These are phyloP conservation scores for Zymoseptoria tritici DNA, from an alignment of 2,329 filamentous ascomycete genomes.

Conservation along the genomic window DNA sequence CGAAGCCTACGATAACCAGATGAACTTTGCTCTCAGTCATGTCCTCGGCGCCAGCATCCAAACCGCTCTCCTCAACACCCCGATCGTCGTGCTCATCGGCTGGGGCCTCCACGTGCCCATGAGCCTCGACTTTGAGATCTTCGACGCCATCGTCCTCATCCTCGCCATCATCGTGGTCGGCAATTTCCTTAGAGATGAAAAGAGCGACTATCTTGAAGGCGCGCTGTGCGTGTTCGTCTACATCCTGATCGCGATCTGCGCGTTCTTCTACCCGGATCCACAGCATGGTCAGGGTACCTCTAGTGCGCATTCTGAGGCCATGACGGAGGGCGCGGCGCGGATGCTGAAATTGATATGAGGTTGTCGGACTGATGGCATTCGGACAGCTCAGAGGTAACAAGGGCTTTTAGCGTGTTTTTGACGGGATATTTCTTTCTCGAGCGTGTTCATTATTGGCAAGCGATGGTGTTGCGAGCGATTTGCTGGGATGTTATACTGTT, in stretches of 20 bases:
- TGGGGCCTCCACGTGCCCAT: conserved; percentile 66
- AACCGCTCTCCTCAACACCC: conserved; percentile 81
- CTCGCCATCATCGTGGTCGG: conserved; percentile 63
- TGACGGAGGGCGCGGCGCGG: background rate
- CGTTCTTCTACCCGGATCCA: conserved; percentile 55
- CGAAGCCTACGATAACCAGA: conserved; percentile 71
- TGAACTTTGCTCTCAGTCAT: conserved; percentile 75
- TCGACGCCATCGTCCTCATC: conserved; percentile 75
- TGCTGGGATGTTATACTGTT: background rate
- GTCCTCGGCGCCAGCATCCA: conserved; percentile 82
- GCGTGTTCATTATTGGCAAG: background rate
- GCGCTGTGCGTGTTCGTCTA: conserved; percentile 67
- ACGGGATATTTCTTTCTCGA: background rate
- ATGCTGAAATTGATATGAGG: background rate
- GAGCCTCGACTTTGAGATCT: conserved; percentile 78
- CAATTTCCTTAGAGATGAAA: conserved; percentile 78
- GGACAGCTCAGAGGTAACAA: background rate
- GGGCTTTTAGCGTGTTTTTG: background rate
- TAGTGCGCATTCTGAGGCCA: conserved; percentile 4
- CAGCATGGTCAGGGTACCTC: conserved; percentile 2
- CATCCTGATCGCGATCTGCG: conserved; percentile 53
- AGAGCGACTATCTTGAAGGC: conserved; percentile 86
- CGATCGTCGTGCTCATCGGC: conserved; percentile 72
- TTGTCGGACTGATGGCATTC: no score
- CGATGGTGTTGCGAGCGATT: background rate